Base-by-base conservation (phyloP, 495 filamentous ascomycete species). In the Penicillium taxi region DNA sequence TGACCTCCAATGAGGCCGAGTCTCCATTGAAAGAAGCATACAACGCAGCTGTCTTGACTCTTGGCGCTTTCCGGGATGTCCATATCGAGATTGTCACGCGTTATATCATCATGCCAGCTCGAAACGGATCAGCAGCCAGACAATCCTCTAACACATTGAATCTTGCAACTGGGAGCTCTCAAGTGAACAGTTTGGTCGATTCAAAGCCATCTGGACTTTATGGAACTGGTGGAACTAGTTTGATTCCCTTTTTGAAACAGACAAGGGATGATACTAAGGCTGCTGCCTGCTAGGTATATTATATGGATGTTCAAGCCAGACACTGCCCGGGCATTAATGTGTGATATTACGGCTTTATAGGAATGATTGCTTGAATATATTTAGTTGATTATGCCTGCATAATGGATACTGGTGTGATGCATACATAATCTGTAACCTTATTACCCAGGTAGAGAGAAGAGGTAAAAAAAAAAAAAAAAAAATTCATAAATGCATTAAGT, bases 41-140 rank as follows among this genome's bases (percentile, higher is more conserved):
- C 63, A 90, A 98, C 46, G 79, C 82, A 9, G 90, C 84, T 38
- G 73, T 95, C 1, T 73, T 83, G 36, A 84, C 88, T 67, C 75
- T 98, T 20, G 76, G 81, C 15, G 64, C 70, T 9, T 83, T 98
- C 49, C 78, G 91, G 13, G 86, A 91, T 51, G 89, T 85, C 52
- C 91, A 98, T 48, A 84, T 96, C 45, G 81, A 82, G 53, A 90
- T 98, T 46, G 91, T 96, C 6, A 82, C 86, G 8, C 81, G 91
- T 23, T 98, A 96, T 63, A 91, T 98, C 59, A 79, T 96, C 42
- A 57, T 91, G 44, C 59, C 47, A 30, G 61, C 58, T 24, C 58
- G 41, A 47, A 52, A 23, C 19, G 36, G 26, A 21, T 32, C 36
- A 9, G 50, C 60, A 0, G 17, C 9, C 4, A 26, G 53, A 1